These are phyloP conservation scores for Colletotrichum lentis DNA, from an alignment of 2,329 filamentous ascomycete genomes.

Conservation along the genomic window DNA sequence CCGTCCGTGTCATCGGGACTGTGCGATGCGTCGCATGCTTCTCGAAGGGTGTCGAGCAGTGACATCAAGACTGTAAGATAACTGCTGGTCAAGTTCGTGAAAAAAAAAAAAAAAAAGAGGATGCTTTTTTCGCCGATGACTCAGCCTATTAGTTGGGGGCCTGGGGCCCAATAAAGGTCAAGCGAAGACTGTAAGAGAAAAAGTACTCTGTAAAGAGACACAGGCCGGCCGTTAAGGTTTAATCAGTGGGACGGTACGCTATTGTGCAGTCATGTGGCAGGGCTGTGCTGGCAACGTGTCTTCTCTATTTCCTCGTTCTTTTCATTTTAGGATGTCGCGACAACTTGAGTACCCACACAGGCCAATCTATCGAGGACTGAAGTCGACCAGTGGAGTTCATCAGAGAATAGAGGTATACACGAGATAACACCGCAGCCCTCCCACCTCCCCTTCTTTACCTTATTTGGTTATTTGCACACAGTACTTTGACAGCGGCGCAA, in stretches of 20 bases:
- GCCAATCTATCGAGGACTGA: not conserved
- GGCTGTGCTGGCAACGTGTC: conserved; percentile 10
- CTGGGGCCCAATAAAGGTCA: too few relatives aligned
- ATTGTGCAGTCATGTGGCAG: conserved; percentile 8
- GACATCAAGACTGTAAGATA: not conserved
- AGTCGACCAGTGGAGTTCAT: not conserved
- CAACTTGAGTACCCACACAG: too few relatives aligned
- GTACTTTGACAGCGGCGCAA: not conserved
- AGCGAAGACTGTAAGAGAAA: too few relatives aligned
- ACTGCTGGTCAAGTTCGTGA: too few relatives aligned
- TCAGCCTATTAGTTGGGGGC: too few relatives aligned
- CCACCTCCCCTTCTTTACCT: too few relatives aligned
- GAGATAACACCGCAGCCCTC: too few relatives aligned
- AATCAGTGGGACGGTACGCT: conserved; percentile 10
- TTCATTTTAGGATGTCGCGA: not conserved
- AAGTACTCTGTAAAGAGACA: conserved; percentile 1
- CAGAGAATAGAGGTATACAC: not conserved
- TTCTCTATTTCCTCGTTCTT: not conserved
- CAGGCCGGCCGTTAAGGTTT: conserved; percentile 16
- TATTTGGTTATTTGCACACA: too few relatives aligned
- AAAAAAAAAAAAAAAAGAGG: too few relatives aligned
- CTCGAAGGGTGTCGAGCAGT: conserved; percentile 22
- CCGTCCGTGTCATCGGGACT: not conserved
- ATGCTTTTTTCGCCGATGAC: too few relatives aligned
- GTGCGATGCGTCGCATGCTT: conserved; percentile 8